Evolutionary conservation across 2,329 filamentous ascomycete genomes (phyloP), one percentile per base, ranked within the genome.

Genomic region (Rasamsonia emersonii): DNA sequence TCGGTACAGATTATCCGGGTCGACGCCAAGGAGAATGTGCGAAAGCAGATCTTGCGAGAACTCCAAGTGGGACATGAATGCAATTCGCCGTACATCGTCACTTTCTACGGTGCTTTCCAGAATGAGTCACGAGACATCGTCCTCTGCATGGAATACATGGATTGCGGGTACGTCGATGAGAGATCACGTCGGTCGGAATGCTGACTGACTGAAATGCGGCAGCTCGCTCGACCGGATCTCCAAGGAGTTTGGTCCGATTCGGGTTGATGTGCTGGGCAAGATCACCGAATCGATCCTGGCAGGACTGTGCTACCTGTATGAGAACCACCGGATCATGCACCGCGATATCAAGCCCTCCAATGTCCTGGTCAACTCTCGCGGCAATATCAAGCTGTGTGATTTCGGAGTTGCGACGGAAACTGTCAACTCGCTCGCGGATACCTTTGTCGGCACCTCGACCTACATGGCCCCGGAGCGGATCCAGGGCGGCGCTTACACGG

Each of bases 121-220:
- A 96, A 94, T 56, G 84, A 93, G 53, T 86, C 86, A 40, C 89
- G 93, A 54, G 91, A 98, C 64, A 93, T 98, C 37, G 93, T 96
- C 48, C 89, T 98, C 80, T 98, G 91, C 61, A 98, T 98, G 91
- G 91, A 98, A 60, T 96, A 98, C 58, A 94, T 94, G 86, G 91
- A 98, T 62, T 86, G 89, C 56, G 91, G 91, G 91, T 96, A 73
- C 62, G 84, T 67, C 19, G 9, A 14, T n/a, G 16, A 14, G 13
- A 20, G 3, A 5, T 18, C 5, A 16, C 19, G 9, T 2, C 11
- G 11, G 14, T 11, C 11, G 8, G 9, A 13, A 32, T 24, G 19
- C 24, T 20, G n/a, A 23, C 5, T 10, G 3, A 11, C 16, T 24
- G 9, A 24, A 24, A 11, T 32, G 9, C 6, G 36, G 41, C 56